phyloP scores from a whole-genome alignment of 345 rosid species.

The Linum lewisii region DNA sequence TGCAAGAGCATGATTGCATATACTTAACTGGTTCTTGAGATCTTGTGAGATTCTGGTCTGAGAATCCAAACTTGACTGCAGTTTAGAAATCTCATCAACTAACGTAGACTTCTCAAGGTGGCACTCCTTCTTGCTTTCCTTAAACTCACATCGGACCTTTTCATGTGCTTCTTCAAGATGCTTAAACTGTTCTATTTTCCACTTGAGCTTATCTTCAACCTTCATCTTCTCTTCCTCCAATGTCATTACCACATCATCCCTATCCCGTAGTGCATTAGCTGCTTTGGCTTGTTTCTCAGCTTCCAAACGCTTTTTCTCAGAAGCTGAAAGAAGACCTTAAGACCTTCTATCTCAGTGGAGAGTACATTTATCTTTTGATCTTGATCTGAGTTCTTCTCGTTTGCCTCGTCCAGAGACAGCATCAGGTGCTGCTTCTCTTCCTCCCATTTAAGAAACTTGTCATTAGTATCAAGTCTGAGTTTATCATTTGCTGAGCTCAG shows the following conservation, averaged over 20 bases:
- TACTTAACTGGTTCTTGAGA: constrained; percentile 44
- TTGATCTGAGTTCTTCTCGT: constrained; percentile 44
- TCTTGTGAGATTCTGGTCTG: constrained; percentile 59
- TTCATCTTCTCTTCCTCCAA: constrained; percentile 47
- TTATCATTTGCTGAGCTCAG: constrained; percentile 51
- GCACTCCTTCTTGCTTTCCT: constrained; percentile 49
- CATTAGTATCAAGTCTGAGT: constrained; percentile 46
- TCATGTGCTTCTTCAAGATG: constrained; percentile 87
- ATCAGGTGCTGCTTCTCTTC: constrained; percentile 40
- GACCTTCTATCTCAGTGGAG: constrained; percentile 55
- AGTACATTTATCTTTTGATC: constrained; percentile 45
- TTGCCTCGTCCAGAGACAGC: constrained; percentile 57
- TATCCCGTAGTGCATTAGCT: constrained; percentile 36
- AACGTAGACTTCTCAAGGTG: constrained; percentile 45
- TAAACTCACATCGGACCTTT: constrained; percentile 42
- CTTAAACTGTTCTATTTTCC: constrained; percentile 90
- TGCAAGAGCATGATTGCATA: constrained; percentile 56
- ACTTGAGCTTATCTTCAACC: constrained; percentile 61
- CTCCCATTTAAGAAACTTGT: constrained; percentile 32
- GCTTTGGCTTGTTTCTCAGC: constrained; percentile 42
- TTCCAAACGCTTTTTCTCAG: constrained; percentile 39
- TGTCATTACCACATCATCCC: constrained; percentile 40
- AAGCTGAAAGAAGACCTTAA: constrained; percentile 37
- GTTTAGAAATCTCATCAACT: constrained; percentile 45
- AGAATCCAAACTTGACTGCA: constrained; percentile 61